A percentile compares a stretch with the other conserved stretches of the same genome.
phyloP scores from a whole-genome alignment of 1,139 yeast species.

The Blastobotrys raffinosifermentans region DNA sequence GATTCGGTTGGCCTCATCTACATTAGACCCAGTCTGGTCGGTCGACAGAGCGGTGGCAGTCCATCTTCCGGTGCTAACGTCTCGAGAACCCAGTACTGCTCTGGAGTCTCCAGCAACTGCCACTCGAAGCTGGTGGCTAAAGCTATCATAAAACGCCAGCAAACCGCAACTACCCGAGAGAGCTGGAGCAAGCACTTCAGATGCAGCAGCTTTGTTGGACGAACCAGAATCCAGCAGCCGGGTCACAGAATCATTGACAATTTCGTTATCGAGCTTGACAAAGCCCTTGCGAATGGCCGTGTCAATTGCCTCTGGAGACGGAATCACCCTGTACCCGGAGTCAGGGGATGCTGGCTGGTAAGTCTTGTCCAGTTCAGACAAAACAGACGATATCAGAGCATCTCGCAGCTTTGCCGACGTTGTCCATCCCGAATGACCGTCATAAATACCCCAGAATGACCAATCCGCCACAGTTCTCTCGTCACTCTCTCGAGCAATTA shows the following conservation, averaged over 20 bases:
- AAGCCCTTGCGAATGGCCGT: slow-evolving; percentile 79
- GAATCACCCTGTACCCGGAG: slow-evolving; percentile 43
- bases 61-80: slow-evolving; percentile 60
- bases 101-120: slow-evolving; percentile 98
- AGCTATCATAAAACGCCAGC: slow-evolving; percentile 78
- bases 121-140: slow-evolving; percentile 64
- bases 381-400: slow-evolving; percentile 66
- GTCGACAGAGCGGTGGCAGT: slow-evolving; percentile 78
- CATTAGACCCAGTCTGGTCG: slow-evolving; percentile 93
- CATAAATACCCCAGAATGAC: slow-evolving; percentile 94
- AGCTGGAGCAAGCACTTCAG: slow-evolving; percentile 83
- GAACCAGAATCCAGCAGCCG: slow-evolving; percentile 57
- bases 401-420: slow-evolving; percentile 82
- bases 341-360: slow-evolving; percentile 40
- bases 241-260: slow-evolving; percentile 70
- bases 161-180: slow-evolving; percentile 93
- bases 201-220: slow-evolving; percentile 53
- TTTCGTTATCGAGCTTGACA: slow-evolving; percentile 74
- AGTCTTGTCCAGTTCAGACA: slow-evolving; percentile 67
- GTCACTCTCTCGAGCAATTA: slow-evolving; percentile 32
- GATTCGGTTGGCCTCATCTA: slow-evolving; percentile 78
- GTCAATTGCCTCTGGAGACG: slow-evolving; percentile 65
- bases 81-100: slow-evolving; percentile 75
- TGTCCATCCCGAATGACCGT: slow-evolving; percentile 97
- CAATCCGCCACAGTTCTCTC: slow-evolving; percentile 58